Base-by-base conservation (phyloP, 352 stramenopile genomes). In the Phytophthora macrochlamydospora region DNA sequence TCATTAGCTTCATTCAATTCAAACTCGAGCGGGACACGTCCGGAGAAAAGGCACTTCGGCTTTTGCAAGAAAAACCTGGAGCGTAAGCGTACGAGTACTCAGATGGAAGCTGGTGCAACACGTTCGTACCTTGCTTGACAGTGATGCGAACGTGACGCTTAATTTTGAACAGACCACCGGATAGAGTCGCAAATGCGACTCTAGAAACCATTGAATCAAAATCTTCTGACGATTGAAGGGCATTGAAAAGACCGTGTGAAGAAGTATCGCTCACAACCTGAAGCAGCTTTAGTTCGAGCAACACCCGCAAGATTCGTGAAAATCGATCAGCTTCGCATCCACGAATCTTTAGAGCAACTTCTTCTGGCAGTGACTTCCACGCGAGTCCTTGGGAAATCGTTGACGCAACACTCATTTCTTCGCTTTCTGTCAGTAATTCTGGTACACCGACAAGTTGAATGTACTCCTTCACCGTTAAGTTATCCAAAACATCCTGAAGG, bases 191-290 rank as follows among this genome's bases (percentile, higher is more conserved):
- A 58, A 88, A 91, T 8, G 85, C 85, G 6, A 93, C 83, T 44
- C 88, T 81, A 4, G 85, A 93, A 56, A 93, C 85, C 40, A 88
- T 79, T 14, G 81, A 77, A 59, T 93, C 85, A 49, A 93, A 91
- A 48, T 92, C 82, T 40, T 87, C 75, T 0, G 83, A 85, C 24
- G 71, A 71, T 28, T 76, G 79, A 31, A 92, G 82, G 8, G 78
- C 73, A 42, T 80, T 78, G 14, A 93, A 61, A 4, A 93, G 65
- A 14, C 83, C 69, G 7, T 69, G 63, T 0, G 83, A 91, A n/a
- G 85, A 91, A 6, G 79, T 76, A 42, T 90, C 79, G 31, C 68
- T 77, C 32, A 81, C 73, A 12, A 90, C 69, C 38, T 89, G 59
- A 3, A 95, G 45, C 8, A 95, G 68, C 2, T 72, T 73, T 24